These are phyloP conservation scores for Sporothrix brunneoviolacea DNA, from an alignment of 2,329 filamentous ascomycete genomes.

Conservation along the genomic window DNA sequence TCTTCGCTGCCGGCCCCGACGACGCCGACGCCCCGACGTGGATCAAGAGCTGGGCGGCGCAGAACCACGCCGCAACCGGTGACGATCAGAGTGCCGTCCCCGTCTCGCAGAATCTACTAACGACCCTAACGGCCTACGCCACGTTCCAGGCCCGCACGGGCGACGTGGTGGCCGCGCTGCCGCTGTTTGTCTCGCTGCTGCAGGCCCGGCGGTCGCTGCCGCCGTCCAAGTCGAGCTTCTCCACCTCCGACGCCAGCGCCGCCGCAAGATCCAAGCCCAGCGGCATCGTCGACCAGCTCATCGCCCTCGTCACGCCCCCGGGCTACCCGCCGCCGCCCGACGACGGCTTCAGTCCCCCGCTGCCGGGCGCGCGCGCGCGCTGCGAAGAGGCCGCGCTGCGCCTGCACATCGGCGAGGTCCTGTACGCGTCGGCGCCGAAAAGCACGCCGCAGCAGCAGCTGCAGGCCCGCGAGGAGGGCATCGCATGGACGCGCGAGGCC, in stretches of 20 bases:
- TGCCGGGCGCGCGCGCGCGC: slow-evolving; percentile 55
- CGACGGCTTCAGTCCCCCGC: slow-evolving; percentile 62
- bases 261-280: background rate
- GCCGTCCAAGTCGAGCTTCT: slow-evolving; percentile 18
- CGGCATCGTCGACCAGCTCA: background rate
- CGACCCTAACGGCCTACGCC: slow-evolving; percentile 68
- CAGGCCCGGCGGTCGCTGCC: slow-evolving; percentile 63
- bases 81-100: slow-evolving; percentile 26
- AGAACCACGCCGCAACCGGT: slow-evolving; percentile 36
- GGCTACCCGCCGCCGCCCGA: slow-evolving; percentile 62
- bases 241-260: background rate
- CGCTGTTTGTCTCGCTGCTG: slow-evolving; percentile 79
- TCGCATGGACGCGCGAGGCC: slow-evolving; percentile 85
- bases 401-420: slow-evolving; percentile 88
- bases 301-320: slow-evolving; percentile 9
- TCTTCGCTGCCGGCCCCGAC: slow-evolving; percentile 13
- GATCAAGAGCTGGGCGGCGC: slow-evolving; percentile 14
- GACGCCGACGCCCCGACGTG: slow-evolving; percentile 4
- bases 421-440: slow-evolving; percentile 52
- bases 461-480: slow-evolving; percentile 54
- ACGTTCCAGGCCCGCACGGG: slow-evolving; percentile 67
- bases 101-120: slow-evolving; percentile 63
- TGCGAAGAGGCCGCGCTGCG: slow-evolving; percentile 84
- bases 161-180: slow-evolving; percentile 63
- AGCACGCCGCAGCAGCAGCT: slow-evolving; percentile 26